These are phyloP conservation scores for Perilla frutescens DNA, from an alignment of 257 asterid species.

Conservation along the genomic window DNA sequence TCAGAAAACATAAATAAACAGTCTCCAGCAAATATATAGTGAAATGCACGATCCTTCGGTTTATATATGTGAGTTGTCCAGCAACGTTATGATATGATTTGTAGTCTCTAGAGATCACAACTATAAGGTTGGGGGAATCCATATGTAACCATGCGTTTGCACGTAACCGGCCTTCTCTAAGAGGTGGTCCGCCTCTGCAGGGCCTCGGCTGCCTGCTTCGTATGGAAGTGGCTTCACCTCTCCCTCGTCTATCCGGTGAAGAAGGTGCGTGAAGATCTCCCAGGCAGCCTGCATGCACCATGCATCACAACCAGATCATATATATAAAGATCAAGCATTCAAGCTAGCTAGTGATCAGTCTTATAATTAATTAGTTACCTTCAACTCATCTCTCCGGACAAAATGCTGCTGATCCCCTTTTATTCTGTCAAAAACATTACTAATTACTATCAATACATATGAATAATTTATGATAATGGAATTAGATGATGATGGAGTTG, in stretches of 20 bases:
- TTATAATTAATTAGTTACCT: slow-evolving; percentile 31
- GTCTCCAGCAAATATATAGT: too few relatives aligned
- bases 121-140: slow-evolving; percentile 76
- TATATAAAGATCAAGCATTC: too few relatives aligned
- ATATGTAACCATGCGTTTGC: slow-evolving; percentile 91
- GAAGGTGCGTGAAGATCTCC: slow-evolving; percentile 94
- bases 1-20: too few relatives aligned
- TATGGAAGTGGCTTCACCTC: slow-evolving; percentile 69
- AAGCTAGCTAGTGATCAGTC: too few relatives aligned
- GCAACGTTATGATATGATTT: too few relatives aligned
- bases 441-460: neutral
- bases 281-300: slow-evolving; percentile 66
- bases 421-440: slow-evolving; percentile 54
- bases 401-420: slow-evolving; percentile 99
- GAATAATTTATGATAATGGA: too few relatives aligned
- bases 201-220: slow-evolving; percentile 88
- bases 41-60: too few relatives aligned
- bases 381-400: slow-evolving; percentile 95
- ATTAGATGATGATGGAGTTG: too few relatives aligned
- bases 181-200: slow-evolving; percentile 81
- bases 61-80: too few relatives aligned
- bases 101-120: too few relatives aligned
- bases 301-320: too few relatives aligned
- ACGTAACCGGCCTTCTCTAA: slow-evolving; percentile 71
- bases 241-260: slow-evolving; percentile 82